Conservation (phyloP, 129 eudicot species). For the Flaveria brownii region DNA sequence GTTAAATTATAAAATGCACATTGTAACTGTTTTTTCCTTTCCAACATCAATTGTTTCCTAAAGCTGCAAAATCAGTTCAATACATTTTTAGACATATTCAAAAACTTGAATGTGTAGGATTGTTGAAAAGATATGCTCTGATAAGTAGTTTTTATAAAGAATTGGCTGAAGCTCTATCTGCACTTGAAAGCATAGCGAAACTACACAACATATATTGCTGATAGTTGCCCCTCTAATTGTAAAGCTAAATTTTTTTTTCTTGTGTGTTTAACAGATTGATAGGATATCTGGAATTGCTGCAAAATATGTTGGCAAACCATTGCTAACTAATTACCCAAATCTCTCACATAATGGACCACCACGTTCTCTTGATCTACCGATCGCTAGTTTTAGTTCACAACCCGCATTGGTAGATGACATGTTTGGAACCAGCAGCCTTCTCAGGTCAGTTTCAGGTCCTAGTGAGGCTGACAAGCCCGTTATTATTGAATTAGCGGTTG, state of each 20-base stretch:
- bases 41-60: background rate
- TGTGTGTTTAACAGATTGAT: conserved; percentile 51
- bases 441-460: conserved; percentile 44
- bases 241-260: background rate
- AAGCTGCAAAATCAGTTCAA: background rate
- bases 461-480: conserved; percentile 51
- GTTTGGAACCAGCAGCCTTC: conserved; percentile 45
- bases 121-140: background rate
- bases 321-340: conserved; percentile 37
- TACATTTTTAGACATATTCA: background rate
- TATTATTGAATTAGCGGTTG: conserved; percentile 61
- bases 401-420: conserved; percentile 41
- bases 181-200: background rate
- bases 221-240: no score
- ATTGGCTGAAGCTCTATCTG: background rate
- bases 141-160: background rate
- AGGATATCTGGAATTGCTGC: conserved; percentile 77
- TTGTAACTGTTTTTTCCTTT: no score
- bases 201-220: no score
- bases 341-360: conserved; percentile 38
- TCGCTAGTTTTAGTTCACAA: conserved; percentile 42
- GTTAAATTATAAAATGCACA: background rate
- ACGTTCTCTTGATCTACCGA: conserved; percentile 36
- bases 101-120: background rate
- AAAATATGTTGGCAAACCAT: conserved; percentile 70